Base-by-base conservation (phyloP, 2,329 filamentous ascomycete species). In the Bipolaris victoriae region DNA sequence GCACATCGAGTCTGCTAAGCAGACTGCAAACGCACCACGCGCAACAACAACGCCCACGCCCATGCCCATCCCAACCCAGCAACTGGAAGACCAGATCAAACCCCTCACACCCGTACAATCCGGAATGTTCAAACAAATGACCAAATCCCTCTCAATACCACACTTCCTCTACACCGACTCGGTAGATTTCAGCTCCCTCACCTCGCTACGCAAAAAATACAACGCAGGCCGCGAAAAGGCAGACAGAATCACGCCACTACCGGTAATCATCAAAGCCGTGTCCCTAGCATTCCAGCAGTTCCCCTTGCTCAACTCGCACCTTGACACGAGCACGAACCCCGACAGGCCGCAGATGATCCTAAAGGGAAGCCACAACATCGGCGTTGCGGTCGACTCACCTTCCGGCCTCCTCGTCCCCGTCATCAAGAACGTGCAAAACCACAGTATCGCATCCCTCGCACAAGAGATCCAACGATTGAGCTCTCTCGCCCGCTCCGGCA, bases 51-150 rank as follows among this genome's bases (percentile, higher is more conserved):
- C 78, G 7, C 62, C 74, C 7, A 54, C 61, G 31, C 55, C 58
- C 3, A 22, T 55, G 31, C 55, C 58, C 3, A 22, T 55, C 31
- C 18, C 36, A 7, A 50, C 55, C 16, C 60, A 57, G 36, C 71
- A 77, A 33, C 65, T 76, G 13, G 79, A 82, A 52, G 95, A 98
- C 77, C 90, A 87, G 7, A 77, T 82, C 1, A 82, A 89, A 31
- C 81, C 85, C 55, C 81, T 99, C 60, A 91, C 91, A 11, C 88
- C 88, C 36, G 90, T 91, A 13, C 94, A 98, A 79, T 83, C 86
- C 36, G 90, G 92, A 73, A 99, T 99, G 95, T 98, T 97, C 87
- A 97, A 96, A 80, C 85, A 88, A 58, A 99, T 99, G 95, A 97
- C 94, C 13, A 88, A 88, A 57, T 97, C 94, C 2, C 84, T 99